These are phyloP conservation scores for Xylaria venustula DNA, from an alignment of 495 filamentous ascomycete genomes.

Conservation along the genomic window DNA sequence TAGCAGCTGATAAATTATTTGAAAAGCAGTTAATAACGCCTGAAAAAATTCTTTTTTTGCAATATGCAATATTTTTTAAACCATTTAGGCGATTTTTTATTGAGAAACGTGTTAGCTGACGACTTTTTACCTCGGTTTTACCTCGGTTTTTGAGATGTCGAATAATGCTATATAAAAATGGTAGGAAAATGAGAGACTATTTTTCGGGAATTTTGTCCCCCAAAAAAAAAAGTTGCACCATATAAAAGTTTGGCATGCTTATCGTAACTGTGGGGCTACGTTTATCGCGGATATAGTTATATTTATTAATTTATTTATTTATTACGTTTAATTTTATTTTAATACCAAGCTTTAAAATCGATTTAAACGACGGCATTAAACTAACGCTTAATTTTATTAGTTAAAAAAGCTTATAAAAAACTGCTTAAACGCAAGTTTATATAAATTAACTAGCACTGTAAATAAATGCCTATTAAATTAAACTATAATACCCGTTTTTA, in stretches of 20 bases:
- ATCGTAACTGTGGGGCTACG: not conserved
- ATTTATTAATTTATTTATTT: not conserved
- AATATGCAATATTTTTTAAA: too few relatives aligned
- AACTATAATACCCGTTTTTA: too few relatives aligned
- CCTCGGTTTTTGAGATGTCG: too few relatives aligned
- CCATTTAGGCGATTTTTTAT: not conserved
- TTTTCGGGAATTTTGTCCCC: not conserved
- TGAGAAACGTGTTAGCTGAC: not conserved
- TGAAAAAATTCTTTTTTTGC: too few relatives aligned
- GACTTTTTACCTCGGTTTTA: too few relatives aligned
- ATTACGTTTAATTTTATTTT: not conserved
- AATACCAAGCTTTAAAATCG: not conserved
- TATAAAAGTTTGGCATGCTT: not conserved
- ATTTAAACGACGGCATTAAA: not conserved
- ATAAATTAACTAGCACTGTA: not conserved
- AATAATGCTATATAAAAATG: not conserved
- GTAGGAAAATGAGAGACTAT: not conserved
- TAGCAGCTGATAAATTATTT: too few relatives aligned
- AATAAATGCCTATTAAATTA: not conserved
- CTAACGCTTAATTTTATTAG: not conserved
- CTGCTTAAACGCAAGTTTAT: not conserved
- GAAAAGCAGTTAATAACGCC: too few relatives aligned
- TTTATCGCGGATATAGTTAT: not conserved
- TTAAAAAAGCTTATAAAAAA: not conserved
- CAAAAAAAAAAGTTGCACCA: not conserved